Evolutionary conservation across 2,329 filamentous ascomycete species (phyloP), one percentile per base, ranked within the genome.

Genomic region (Claviceps spartinae): DNA sequence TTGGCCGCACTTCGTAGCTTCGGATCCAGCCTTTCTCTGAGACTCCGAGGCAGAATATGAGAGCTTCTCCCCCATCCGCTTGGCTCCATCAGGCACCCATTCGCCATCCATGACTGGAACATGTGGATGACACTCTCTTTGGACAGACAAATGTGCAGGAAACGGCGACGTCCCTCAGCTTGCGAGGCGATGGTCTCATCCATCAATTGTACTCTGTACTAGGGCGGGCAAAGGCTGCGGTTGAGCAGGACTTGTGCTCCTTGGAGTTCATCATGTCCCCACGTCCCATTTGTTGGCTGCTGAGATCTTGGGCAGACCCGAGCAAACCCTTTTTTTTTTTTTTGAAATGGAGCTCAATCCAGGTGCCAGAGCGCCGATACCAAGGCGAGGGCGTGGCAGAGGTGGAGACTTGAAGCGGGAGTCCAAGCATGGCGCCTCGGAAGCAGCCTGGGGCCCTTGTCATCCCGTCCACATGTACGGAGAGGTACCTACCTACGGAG

Each of bases 351-450:
- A 26, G 20, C 24, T 46, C 24, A 26, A 37, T 22, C 22, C 34
- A 38, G 45, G 45, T 37, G 30, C 34, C 30, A 47, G 24, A 47
- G 34, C 37, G 45, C 45, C 45, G 22, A 37, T 38, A 48, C 50
- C 30, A 41, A 47, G 40, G 49, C 45, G 43, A 52, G 37, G 34
- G 48, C 40, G 30, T 48, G 54, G 53, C 53, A 45, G 52, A 20
- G 42, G 56, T 57, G 58, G 58, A 57, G 57, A 50, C 46, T 26
- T 38, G 2, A n/a, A 20, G 53, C 58, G 58, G 57, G 57, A 59
- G 54, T 54, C 52, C 53, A 56, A 59, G 52, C 55, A 58, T 50
- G 56, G 55, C 46, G 54, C 55, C 51, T 59, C 58, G 58, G 57
- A 56, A 59, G 56, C 56, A 58, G 50, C 57, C 58, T 55, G 24